Evolutionary conservation across 2,329 filamentous ascomycete species (phyloP).

Genomic region (Purpureocillium lavendulum): DNA sequence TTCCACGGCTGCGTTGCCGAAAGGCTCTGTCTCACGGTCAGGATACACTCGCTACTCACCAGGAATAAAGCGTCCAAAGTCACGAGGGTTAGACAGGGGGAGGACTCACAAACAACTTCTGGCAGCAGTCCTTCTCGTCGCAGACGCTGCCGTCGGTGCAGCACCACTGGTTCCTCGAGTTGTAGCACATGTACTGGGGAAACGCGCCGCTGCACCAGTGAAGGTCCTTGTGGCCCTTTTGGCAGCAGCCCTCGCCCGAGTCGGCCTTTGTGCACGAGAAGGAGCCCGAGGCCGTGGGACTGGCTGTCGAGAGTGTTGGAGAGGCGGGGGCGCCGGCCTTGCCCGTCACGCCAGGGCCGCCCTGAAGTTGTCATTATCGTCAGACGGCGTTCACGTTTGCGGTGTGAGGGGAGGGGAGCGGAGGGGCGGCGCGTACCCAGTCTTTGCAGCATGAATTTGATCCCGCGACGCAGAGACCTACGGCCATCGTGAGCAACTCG

Average conservation of each 20-base stretch:
- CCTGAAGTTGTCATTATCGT: neutral
- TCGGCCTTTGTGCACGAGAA: neutral
- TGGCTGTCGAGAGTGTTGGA: neutral
- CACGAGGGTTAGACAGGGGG: neutral
- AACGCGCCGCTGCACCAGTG: neutral
- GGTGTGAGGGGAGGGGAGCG: too few relatives aligned
- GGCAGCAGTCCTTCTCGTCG: neutral
- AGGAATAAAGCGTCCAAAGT: neutral
- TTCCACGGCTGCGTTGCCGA: neutral
- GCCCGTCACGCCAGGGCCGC: neutral
- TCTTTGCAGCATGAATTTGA: too few relatives aligned
- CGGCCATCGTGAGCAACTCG: too few relatives aligned
- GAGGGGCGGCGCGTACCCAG: too few relatives aligned
- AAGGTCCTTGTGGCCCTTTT: neutral
- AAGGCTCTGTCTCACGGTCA: neutral
- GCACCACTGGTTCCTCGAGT: neutral
- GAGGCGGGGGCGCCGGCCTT: neutral
- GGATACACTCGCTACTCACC: neutral
- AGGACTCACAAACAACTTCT: neutral
- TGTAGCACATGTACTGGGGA: neutral
- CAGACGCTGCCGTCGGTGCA: neutral
- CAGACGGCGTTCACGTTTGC: too few relatives aligned
- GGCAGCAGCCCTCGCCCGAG: constrained; percentile 1
- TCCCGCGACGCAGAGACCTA: too few relatives aligned
- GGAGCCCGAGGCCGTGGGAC: neutral